Percentiles rank a stretch among this genome's conserved stretches.
Conservation (phyloP, 1,139 yeast species). For the Pichia sp. region DNA sequence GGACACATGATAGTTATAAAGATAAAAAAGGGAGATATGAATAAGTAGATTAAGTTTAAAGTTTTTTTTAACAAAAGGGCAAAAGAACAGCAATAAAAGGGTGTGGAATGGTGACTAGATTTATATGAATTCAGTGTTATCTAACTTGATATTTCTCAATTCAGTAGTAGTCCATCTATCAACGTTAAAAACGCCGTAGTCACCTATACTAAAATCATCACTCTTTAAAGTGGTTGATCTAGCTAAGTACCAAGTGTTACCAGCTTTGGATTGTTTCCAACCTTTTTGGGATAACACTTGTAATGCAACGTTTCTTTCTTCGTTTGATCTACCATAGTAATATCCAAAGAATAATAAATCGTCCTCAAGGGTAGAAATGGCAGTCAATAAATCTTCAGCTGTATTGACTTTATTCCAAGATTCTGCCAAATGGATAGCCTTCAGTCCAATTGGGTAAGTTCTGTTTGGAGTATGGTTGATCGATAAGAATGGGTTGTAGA, state of each 20-base stretch:
- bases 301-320: constrained; percentile 40
- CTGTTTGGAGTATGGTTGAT: constrained; percentile 35
- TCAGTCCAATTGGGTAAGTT: constrained; percentile 32
- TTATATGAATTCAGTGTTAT: constrained; percentile 21
- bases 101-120: not conserved
- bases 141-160: constrained; percentile 28
- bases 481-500: constrained; percentile 26
- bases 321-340: constrained; percentile 55
- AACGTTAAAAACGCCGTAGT: constrained; percentile 41
- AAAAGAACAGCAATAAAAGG: not conserved
- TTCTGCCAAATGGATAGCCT: constrained; percentile 34
- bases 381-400: constrained; percentile 33
- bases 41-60: no score
- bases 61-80: not conserved
- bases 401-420: constrained; percentile 52
- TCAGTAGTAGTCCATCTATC: constrained; percentile 38
- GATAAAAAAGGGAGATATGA: no score
- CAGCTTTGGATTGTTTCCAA: constrained; percentile 33
- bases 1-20: no score
- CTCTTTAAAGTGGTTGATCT: constrained; percentile 36
- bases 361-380: constrained; percentile 38
- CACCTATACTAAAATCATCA: constrained; percentile 39
- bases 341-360: constrained; percentile 58
- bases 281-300: constrained; percentile 33
- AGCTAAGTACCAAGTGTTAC: constrained; percentile 40